Evolutionary conservation across 2,329 filamentous ascomycete genomes (phyloP), one percentile per base, ranked within the genome.

Genomic region (Didymella lethalis): DNA sequence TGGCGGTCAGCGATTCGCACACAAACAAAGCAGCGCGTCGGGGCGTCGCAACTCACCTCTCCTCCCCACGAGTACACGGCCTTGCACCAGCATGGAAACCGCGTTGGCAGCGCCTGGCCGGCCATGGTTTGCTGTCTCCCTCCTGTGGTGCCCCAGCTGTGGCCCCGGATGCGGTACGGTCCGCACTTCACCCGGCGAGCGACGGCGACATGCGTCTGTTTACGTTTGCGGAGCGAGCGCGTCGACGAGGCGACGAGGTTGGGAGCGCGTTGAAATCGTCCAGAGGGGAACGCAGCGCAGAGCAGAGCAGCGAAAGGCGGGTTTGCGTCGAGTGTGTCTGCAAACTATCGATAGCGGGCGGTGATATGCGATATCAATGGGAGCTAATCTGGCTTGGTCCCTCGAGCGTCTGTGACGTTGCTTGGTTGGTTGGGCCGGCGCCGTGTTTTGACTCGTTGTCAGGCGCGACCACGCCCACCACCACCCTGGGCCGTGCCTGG

Each of bases 51-150:
- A 73, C 75, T 59, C 64, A 79, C 78, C 74, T 97, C 93, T 82
- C 93, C 93, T 78, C 92, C 92, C 91, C 92, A 97, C 18, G 92
- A 96, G 78, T 96, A 97, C 43, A 96, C 86, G 38, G 93, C 93
- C 78, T 92, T 87, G 76, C 90, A 93, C 92, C 92, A 96, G 79
- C 92, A 96, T 57, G 93, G 93, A 76, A 96, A 96, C 71, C 87
- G 88, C 72, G 85, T 87, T 12, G 92, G 93, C 64, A 95, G 80
- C 71, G 77, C 71, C 59, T 82, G 80, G 54, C 81, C 73, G 43
- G 80, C 78, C 83, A 85, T 85, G 3, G 36, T 49, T 52, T 51
- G 49, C 51, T 48, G 32, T 48, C 31, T 38, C 32, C 44, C 16
- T 49, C 14, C 26, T 34, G 16, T 46, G 46, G 26, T 28, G 38